A percentile compares a stretch with the other conserved stretches of the same genome.
Evolutionary conservation across 2,329 filamentous ascomycete species (phyloP).

Genomic region (Ambrosiella cleistominuta): DNA sequence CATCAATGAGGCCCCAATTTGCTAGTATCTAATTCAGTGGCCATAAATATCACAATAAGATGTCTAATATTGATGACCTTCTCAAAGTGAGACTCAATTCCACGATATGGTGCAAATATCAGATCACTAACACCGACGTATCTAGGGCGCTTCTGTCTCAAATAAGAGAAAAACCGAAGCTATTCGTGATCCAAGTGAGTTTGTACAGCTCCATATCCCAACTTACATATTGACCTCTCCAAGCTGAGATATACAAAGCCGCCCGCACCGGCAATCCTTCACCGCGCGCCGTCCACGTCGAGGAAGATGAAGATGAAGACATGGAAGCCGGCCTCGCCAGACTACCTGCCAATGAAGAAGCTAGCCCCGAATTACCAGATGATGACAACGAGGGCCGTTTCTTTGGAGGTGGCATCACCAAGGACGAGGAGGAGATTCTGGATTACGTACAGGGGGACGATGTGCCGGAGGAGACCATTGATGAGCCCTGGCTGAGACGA

Average conservation of each 20-base stretch:
- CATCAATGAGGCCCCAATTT: neutral
- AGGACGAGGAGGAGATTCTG: conserved; percentile 63
- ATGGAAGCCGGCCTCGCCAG: conserved; percentile 27
- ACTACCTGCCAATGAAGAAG: conserved; percentile 29
- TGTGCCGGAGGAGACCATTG: conserved; percentile 52
- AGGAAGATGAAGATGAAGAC: conserved; percentile 24
- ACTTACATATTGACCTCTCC: neutral
- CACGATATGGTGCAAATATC: neutral
- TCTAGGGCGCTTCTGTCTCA: conserved; percentile 6
- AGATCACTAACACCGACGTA: conserved; percentile 14
- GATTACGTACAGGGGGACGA: conserved; percentile 58
- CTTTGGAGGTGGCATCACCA: conserved; percentile 79
- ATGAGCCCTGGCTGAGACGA: conserved; percentile 66
- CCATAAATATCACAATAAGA: conserved; percentile 16
- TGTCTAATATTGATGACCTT: conserved; percentile 42
- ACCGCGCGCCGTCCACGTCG: conserved; percentile 26
- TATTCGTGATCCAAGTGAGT: conserved; percentile 43
- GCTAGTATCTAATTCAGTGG: neutral
- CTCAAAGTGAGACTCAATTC: conserved; percentile 28
- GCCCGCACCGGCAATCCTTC: conserved; percentile 32
- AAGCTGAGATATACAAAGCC: conserved; percentile 48
- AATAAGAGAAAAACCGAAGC: conserved; percentile 49
- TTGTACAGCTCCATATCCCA: neutral
- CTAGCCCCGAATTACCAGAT: conserved; percentile 27
- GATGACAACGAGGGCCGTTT: conserved; percentile 68